Conservation (phyloP, 306 rosid genomes). For the Quercus mongolica region DNA sequence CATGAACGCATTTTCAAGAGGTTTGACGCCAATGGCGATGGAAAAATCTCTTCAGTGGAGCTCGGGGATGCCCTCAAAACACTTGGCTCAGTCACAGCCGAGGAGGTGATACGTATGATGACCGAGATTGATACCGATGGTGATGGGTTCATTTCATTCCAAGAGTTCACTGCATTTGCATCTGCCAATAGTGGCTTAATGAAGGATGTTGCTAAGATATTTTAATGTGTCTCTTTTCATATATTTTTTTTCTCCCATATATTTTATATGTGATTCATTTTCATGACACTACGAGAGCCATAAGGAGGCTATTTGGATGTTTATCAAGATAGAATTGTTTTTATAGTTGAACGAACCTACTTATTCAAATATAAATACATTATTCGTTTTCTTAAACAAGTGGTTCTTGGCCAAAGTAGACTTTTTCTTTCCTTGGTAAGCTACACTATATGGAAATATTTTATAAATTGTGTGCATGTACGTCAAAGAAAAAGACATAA, state of each 20-base stretch:
- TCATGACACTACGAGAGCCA: conserved; percentile 20
- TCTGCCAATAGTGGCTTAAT: conserved; percentile 58
- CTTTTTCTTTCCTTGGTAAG: not conserved
- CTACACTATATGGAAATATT: not conserved
- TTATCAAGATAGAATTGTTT: not conserved
- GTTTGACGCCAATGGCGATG: conserved; percentile 65
- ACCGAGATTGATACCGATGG: conserved; percentile 64
- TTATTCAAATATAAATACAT: too few species aligned
- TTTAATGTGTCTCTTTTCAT: conserved; percentile 24
- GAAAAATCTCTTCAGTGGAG: conserved; percentile 63
- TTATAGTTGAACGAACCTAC: not conserved
- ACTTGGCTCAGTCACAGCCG: conserved; percentile 51
- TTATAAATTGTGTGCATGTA: not conserved
- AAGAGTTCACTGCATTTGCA: conserved; percentile 62
- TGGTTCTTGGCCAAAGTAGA: not conserved
- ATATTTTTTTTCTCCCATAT: not conserved
- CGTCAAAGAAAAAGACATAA: not conserved
- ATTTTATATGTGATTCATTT: conserved; percentile 14
- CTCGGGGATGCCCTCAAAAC: conserved; percentile 64
- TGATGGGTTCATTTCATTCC: conserved; percentile 60
- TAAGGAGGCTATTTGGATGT: conserved; percentile 17
- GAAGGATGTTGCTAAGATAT: conserved; percentile 70
- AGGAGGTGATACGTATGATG: conserved; percentile 74
- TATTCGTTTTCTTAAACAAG: not conserved
- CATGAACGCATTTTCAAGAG: conserved; percentile 63